phyloP scores from a whole-genome alignment of 305 asterid genomes.

The Fraxinus latifolia region DNA sequence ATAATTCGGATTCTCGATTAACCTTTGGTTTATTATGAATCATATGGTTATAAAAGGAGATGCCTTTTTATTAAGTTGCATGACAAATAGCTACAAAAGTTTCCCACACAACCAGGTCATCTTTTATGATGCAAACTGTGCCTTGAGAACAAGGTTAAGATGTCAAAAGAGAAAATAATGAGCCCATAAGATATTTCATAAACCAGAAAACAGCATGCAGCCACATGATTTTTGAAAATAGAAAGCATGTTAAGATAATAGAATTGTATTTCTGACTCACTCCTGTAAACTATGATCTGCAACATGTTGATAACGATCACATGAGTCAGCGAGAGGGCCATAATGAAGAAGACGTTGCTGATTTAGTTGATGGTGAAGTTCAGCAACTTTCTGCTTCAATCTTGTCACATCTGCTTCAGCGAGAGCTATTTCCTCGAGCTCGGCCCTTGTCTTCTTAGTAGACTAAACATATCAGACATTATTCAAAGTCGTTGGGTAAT shows the following conservation, averaged over 20 bases:
- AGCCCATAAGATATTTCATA: background rate
- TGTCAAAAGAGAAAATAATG: background rate
- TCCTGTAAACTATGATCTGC: slow-evolving; percentile 52
- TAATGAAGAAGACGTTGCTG: slow-evolving; percentile 88
- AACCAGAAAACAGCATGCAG: background rate
- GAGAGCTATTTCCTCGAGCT: slow-evolving; percentile 95
- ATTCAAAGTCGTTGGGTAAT: slow-evolving; percentile 20
- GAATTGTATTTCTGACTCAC: slow-evolving; percentile 48
- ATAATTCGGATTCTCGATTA: background rate
- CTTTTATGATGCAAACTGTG: background rate
- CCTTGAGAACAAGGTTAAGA: background rate
- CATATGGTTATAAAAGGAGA: background rate
- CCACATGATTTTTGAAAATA: background rate
- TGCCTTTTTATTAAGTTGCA: background rate
- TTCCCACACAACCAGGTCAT: background rate
- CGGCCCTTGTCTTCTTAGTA: slow-evolving; percentile 74
- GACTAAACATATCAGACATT: slow-evolving; percentile 26
- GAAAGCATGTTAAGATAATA: background rate
- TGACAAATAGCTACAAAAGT: background rate
- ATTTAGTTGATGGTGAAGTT: slow-evolving; percentile 86
- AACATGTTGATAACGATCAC: slow-evolving; percentile 58
- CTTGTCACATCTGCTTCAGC: slow-evolving; percentile 97
- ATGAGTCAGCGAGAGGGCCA: slow-evolving; percentile 63
- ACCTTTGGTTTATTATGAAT: background rate
- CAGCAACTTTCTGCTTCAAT: slow-evolving; percentile 90